Evolutionary conservation across 495 filamentous ascomycete species (phyloP).

Genomic region (Aspergillus sclerotioniger): DNA sequence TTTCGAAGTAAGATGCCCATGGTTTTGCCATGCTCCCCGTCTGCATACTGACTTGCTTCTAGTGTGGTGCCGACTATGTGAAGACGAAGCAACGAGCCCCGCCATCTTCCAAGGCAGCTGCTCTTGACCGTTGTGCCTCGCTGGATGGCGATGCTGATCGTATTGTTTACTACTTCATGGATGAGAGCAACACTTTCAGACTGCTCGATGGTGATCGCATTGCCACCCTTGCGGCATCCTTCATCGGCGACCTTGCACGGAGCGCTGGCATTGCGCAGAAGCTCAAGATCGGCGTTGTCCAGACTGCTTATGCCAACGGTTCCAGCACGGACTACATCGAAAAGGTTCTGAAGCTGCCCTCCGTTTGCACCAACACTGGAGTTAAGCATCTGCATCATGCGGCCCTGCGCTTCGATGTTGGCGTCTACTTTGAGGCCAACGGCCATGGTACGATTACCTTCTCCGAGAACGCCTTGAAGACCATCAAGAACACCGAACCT

Average conservation of each 20-base stretch:
- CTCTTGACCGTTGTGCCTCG: conserved; percentile 82
- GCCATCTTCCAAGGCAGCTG: conserved; percentile 70
- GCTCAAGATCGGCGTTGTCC: conserved; percentile 87
- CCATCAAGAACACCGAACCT: conserved; percentile 73
- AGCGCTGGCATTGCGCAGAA: conserved; percentile 74
- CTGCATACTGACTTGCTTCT: conserved; percentile 17
- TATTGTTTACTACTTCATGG: conserved; percentile 90
- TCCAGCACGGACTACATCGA: conserved; percentile 89
- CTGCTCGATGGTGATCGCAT: conserved; percentile 96
- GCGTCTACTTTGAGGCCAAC: conserved; percentile 98
- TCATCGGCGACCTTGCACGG: conserved; percentile 84
- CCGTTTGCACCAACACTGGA: conserved; percentile 90
- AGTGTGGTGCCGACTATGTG: conserved; percentile 96
- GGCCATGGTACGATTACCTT: conserved; percentile 97
- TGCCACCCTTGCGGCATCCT: conserved; percentile 87
- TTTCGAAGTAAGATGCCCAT: conserved; percentile 58
- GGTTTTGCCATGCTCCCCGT: not conserved
- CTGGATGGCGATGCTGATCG: conserved; percentile 95
- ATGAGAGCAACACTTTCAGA: conserved; percentile 76
- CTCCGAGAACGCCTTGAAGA: conserved; percentile 73
- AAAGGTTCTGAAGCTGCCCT: conserved; percentile 82
- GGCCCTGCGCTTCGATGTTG: conserved; percentile 84
- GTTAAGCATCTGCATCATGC: conserved; percentile 98
- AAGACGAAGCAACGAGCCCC: conserved; percentile 95
- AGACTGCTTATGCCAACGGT: conserved; percentile 97